A percentile compares a stretch with the other conserved stretches of the same genome.
phyloP scores from a whole-genome alignment of 1,284 basidiomycete genomes.

The Pterula multifida region DNA sequence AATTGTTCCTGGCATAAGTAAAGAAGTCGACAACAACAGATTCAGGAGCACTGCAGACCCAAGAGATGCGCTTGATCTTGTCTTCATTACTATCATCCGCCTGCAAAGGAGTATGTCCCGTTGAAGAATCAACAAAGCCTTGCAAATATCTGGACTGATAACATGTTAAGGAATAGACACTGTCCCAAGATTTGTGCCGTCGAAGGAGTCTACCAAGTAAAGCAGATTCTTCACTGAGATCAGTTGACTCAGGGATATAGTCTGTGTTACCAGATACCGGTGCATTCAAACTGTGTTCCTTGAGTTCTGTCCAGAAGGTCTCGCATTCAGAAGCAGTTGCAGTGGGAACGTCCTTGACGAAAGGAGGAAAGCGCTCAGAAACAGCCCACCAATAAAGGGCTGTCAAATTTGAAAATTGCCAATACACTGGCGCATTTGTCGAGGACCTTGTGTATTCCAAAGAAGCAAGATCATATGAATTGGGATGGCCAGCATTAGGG shows the following conservation, averaged over 20 bases:
- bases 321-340: conserved; percentile 18
- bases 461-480: conserved; percentile 31
- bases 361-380: conserved; percentile 36
- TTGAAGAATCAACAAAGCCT: conserved; percentile 30
- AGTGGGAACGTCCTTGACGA: conserved; percentile 36
- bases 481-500: conserved; percentile 27
- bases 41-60: conserved; percentile 44
- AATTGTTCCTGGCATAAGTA: conserved; percentile 23
- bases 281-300: conserved; percentile 29
- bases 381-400: conserved; percentile 48
- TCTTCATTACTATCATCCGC: conserved; percentile 25
- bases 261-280: conserved; percentile 12
- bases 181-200: conserved; percentile 45
- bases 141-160: conserved; percentile 55
- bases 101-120: conserved; percentile 37
- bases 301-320: neutral
- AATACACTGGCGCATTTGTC: conserved; percentile 41
- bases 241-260: conserved; percentile 10
- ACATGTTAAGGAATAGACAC: conserved; percentile 49
- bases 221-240: conserved; percentile 15
- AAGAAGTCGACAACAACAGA: conserved; percentile 37
- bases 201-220: conserved; percentile 32
- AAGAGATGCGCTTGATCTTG: conserved; percentile 33
- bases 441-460: conserved; percentile 27
- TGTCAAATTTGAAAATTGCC: conserved; percentile 42